Conservation (phyloP, 129 eudicot species). For the Ambrosia artemisiifolia region DNA sequence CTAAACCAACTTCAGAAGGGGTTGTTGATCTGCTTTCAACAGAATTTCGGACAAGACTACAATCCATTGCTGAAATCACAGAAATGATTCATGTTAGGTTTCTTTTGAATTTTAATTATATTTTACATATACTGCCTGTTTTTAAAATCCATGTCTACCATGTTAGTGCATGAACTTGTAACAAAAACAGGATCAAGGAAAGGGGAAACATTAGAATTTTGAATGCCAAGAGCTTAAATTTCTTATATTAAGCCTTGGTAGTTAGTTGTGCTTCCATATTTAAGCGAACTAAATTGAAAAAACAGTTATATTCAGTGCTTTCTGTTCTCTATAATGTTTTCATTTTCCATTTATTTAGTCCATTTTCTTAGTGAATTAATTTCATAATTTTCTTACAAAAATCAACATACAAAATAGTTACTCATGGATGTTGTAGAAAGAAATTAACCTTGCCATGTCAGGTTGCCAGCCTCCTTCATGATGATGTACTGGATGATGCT, state of each 20-base stretch:
- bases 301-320: not conserved
- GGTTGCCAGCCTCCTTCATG: slow-evolving; percentile 99
- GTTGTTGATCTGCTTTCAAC: slow-evolving; percentile 49
- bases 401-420: not conserved
- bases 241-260: not conserved
- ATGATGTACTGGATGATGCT: slow-evolving; percentile 96
- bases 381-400: not conserved
- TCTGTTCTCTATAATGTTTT: not conserved
- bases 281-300: not conserved
- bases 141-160: not conserved
- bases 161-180: not conserved
- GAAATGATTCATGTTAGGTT: slow-evolving; percentile 94
- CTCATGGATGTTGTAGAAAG: slow-evolving; percentile 10
- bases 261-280: not conserved
- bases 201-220: not conserved
- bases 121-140: not conserved
- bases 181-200: not conserved
- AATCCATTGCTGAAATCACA: slow-evolving; percentile 88
- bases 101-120: not conserved
- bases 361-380: not conserved
- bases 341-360: not conserved
- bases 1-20: slow-evolving; percentile 41
- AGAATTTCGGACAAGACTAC: slow-evolving; percentile 75
- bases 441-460: slow-evolving; percentile 25
- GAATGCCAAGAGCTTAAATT: not conserved